Percentiles rank a stretch among this genome's conserved stretches.
Evolutionary conservation across 176 grass and related monocot genomes (phyloP).

Genomic region (Pontederia crassipes): DNA sequence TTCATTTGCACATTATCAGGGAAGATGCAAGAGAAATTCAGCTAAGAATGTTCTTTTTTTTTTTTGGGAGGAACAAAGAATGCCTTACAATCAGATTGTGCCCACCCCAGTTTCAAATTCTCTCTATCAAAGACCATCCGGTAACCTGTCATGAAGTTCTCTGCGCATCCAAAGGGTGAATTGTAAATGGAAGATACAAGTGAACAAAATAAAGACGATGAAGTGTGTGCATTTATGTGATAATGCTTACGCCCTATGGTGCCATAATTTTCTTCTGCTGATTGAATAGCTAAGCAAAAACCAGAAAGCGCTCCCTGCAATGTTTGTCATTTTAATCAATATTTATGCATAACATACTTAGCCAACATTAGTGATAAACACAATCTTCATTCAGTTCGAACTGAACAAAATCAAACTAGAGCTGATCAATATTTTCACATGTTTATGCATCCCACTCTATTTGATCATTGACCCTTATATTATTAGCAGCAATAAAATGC

Average conservation of each 20-base stretch:
- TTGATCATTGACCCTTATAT: too few relatives aligned
- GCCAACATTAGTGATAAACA: too few relatives aligned
- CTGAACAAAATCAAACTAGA: too few relatives aligned
- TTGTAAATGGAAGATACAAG: not conserved
- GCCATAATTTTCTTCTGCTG: slow-evolving; percentile 49
- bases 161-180: slow-evolving; percentile 30
- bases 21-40: not conserved
- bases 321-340: not conserved
- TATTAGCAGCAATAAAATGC: too few relatives aligned
- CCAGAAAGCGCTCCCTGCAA: slow-evolving; percentile 35
- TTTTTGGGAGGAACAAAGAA: not conserved
- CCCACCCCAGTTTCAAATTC: slow-evolving; percentile 75
- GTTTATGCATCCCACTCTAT: too few relatives aligned
- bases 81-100: slow-evolving; percentile 72
- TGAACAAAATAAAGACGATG: not conserved
- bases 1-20: too few relatives aligned
- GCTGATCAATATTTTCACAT: too few relatives aligned
- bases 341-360: not conserved
- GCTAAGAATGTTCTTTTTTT: not conserved
- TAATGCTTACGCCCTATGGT: slow-evolving; percentile 75
- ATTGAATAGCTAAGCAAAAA: slow-evolving; percentile 69
- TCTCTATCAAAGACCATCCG: slow-evolving; percentile 77
- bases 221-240: not conserved
- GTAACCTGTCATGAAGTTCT: slow-evolving; percentile 93
- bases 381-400: too few relatives aligned